Conservation (phyloP, 2,329 filamentous ascomycete species). For the Exophiala spinifera region DNA sequence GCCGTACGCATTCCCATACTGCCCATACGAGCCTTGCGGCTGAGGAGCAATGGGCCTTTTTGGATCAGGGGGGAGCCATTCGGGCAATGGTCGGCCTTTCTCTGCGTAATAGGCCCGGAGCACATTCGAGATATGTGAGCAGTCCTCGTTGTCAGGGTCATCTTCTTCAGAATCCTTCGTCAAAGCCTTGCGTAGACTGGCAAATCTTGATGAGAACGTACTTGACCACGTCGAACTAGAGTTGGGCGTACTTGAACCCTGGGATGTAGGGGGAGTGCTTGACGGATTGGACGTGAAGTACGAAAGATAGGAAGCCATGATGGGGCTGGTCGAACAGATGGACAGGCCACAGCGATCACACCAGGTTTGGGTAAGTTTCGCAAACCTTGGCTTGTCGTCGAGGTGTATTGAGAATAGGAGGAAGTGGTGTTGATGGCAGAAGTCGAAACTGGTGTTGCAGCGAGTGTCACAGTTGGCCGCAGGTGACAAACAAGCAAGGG, state of each 20-base stretch:
- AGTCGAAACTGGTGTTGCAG: neutral
- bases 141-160: conserved; percentile 63
- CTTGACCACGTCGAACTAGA: conserved; percentile 36
- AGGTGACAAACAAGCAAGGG: neutral
- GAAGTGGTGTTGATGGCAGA: no score
- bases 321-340: neutral
- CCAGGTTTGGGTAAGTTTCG: no score
- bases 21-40: conserved; percentile 51
- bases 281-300: conserved; percentile 26
- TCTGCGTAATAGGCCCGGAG: conserved; percentile 90
- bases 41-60: conserved; percentile 58
- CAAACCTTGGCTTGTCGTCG: no score
- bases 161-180: conserved; percentile 67
- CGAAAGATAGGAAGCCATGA: conserved; percentile 27
- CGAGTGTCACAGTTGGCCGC: neutral
- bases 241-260: conserved; percentile 11
- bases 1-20: conserved; percentile 45
- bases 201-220: conserved; percentile 63
- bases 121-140: conserved; percentile 91
- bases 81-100: conserved; percentile 74
- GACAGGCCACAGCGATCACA: no score
- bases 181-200: conserved; percentile 61
- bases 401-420: no score
- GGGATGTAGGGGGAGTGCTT: conserved; percentile 9
- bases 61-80: conserved; percentile 89